phyloP scores from a whole-genome alignment of 148 eudicot genomes.

The Tetragonia tetragonoides region DNA sequence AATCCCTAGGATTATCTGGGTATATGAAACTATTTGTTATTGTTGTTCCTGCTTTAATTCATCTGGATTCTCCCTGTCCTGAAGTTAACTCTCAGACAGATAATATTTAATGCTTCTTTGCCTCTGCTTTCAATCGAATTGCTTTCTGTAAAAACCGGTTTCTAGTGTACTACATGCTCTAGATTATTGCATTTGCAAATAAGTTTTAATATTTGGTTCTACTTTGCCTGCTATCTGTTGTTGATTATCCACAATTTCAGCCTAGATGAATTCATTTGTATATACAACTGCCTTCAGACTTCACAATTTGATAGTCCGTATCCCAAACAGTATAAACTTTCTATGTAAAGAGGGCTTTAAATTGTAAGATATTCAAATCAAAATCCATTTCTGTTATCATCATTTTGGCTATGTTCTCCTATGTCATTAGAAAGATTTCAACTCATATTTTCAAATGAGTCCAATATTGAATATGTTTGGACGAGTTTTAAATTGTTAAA shows the following conservation, averaged over 20 bases:
- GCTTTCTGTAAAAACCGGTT: not conserved
- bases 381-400: not conserved
- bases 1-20: not conserved
- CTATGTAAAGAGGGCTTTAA: not conserved
- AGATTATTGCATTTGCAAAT: not conserved
- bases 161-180: not conserved
- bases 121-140: not conserved
- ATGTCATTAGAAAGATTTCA: not conserved
- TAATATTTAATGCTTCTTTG: not conserved
- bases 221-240: not conserved
- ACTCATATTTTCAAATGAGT: too few species aligned
- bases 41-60: not conserved
- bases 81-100: not conserved
- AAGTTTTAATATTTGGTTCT: not conserved
- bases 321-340: not conserved
- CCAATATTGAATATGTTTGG: too few species aligned
- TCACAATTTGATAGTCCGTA: not conserved
- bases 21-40: not conserved
- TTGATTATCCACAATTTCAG: not conserved
- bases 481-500: too few species aligned
- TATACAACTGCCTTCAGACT: not conserved
- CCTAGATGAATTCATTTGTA: not conserved
- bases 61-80: not conserved
- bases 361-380: not conserved
- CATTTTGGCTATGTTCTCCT: not conserved